Evolutionary conservation across 768 basidiomycete species (phyloP).

Genomic region (Kwoniella bestiolae): DNA sequence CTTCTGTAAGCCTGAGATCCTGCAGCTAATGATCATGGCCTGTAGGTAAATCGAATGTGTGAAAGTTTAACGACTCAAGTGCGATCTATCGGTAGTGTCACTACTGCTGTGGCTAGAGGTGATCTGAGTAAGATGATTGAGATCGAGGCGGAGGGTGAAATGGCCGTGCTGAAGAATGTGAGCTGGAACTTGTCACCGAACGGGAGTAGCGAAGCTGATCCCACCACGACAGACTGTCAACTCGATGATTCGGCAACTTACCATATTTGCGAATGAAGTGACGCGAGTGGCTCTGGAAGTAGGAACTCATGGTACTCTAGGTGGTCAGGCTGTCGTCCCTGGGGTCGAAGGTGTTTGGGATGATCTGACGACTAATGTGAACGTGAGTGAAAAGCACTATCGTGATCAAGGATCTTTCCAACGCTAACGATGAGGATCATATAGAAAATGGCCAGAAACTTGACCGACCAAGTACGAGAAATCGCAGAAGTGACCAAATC

Average conservation of each 20-base stretch:
- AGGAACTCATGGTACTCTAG: slow-evolving; percentile 56
- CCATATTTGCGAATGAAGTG: slow-evolving; percentile 55
- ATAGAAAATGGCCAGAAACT: slow-evolving; percentile 58
- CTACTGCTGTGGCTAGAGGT: slow-evolving; percentile 59
- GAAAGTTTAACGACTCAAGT: slow-evolving; percentile 60
- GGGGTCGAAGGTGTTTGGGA: slow-evolving; percentile 58
- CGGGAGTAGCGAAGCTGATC: not conserved
- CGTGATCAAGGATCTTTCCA: not conserved
- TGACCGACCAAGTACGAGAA: slow-evolving; percentile 58
- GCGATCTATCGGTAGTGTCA: slow-evolving; percentile 58
- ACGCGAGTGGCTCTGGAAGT: slow-evolving; percentile 59
- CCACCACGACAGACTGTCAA: slow-evolving; percentile 52
- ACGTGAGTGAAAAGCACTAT: no score
- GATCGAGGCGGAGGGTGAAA: slow-evolving; percentile 90
- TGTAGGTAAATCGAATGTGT: slow-evolving; percentile 59
- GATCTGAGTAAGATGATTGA: slow-evolving; percentile 69
- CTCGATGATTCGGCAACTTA: slow-evolving; percentile 55
- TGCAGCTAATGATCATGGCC: slow-evolving; percentile 29
- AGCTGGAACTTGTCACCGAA: slow-evolving; percentile 10
- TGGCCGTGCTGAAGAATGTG: slow-evolving; percentile 62
- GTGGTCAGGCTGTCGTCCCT: slow-evolving; percentile 57
- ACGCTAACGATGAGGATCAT: slow-evolving; percentile 1
- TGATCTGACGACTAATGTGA: slow-evolving; percentile 57
- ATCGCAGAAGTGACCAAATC: slow-evolving; percentile 60
- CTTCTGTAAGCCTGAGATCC: not conserved